A percentile compares a stretch with the other conserved stretches of the same genome.
Conservation (phyloP, 2,329 filamentous ascomycete species). For the Aspergillus amoenus region DNA sequence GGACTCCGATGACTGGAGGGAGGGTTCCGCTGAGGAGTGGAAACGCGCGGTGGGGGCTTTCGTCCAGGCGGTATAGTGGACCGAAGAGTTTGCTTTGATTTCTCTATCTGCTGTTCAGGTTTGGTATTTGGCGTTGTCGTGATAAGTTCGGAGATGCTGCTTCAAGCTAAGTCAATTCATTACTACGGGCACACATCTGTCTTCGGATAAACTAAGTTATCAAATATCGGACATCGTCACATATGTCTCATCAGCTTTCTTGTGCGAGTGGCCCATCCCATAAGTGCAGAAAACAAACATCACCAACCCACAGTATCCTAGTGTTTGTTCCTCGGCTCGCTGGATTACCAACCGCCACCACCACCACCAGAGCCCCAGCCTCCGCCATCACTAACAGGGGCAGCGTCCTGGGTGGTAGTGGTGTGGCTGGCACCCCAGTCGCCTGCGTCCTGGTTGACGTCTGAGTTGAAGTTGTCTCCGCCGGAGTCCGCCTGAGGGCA, state of each 20-base stretch:
- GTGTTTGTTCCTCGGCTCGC: not conserved
- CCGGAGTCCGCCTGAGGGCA: constrained; percentile 33
- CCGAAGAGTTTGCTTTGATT: not conserved
- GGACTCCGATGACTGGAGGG: not conserved
- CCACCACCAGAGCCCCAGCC: not conserved
- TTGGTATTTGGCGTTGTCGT: too few species aligned
- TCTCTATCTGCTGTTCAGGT: too few species aligned
- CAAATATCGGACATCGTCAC: not conserved
- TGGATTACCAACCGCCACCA: not conserved
- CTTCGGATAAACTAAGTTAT: not conserved
- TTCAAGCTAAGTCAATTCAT: too few species aligned
- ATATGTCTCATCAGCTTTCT: not conserved
- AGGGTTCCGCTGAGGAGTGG: not conserved
- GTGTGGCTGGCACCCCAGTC: constrained; percentile 6
- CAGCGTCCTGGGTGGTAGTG: constrained; percentile 4
- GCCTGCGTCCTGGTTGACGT: not conserved
- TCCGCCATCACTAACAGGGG: not conserved
- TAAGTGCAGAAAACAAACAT: not conserved
- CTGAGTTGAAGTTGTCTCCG: constrained; percentile 12
- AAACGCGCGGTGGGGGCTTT: not conserved
- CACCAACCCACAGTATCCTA: not conserved
- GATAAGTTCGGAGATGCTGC: too few species aligned
- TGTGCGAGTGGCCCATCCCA: not conserved
- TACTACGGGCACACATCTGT: too few species aligned
- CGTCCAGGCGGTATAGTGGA: not conserved